Evolutionary conservation across 139 green algal genomes (phyloP).

Genomic region (Nannochloris sp.): DNA sequence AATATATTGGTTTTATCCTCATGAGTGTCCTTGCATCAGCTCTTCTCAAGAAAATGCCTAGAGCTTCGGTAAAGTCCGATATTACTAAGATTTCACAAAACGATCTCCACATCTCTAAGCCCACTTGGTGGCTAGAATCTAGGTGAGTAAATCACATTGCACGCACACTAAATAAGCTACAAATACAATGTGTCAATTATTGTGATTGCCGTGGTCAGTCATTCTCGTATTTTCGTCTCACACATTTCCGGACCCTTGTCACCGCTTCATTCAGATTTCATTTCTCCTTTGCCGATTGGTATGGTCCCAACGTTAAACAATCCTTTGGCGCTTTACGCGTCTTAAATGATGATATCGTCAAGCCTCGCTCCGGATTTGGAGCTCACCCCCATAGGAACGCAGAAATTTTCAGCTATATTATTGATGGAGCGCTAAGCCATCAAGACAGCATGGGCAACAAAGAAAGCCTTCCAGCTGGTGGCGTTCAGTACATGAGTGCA

Average conservation of each 20-base stretch:
- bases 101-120: conserved; percentile 52
- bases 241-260: too few species aligned
- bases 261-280: too few species aligned
- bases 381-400: conserved; percentile 27
- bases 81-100: not conserved
- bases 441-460: conserved; percentile 64
- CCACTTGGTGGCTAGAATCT: conserved; percentile 65
- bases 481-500: conserved; percentile 68
- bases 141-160: too few species aligned
- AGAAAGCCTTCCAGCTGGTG: conserved; percentile 27
- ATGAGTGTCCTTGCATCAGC: not conserved
- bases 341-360: conserved; percentile 74
- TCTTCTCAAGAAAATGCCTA: not conserved
- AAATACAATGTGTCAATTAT: too few species aligned
- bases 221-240: too few species aligned
- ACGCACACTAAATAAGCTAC: too few species aligned
- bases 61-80: not conserved
- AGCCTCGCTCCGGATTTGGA: conserved; percentile 56
- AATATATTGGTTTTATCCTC: not conserved
- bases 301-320: conserved; percentile 12
- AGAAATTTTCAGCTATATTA: conserved; percentile 70
- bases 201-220: too few species aligned
- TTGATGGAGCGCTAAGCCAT: conserved; percentile 59
- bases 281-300: conserved; percentile 57
- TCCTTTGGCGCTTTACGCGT: conserved; percentile 58